phyloP scores from a whole-genome alignment of 2,329 filamentous ascomycete genomes.

The Fusarium hostae region DNA sequence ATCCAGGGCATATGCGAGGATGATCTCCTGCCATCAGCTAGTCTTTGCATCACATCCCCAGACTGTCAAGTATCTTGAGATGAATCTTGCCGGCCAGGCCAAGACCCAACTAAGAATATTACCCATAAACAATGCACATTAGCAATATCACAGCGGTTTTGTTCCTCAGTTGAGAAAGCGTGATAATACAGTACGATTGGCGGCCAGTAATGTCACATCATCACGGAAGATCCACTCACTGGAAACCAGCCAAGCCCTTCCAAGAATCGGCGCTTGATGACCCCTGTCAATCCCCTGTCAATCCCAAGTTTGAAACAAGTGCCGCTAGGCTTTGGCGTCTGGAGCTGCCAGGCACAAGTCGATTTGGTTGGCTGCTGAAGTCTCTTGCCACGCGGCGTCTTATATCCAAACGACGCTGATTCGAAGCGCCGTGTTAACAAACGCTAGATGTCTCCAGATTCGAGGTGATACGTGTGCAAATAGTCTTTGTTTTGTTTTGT shows the following conservation, averaged over 20 bases:
- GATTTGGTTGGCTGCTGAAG: constrained; percentile 33
- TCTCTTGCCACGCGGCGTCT: constrained; percentile 15
- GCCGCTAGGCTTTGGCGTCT: constrained; percentile 34
- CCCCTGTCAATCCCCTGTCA: constrained; percentile 32
- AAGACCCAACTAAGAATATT: neutral
- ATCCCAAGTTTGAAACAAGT: constrained; percentile 35
- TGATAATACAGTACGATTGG: constrained; percentile 23
- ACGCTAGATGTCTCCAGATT: constrained; percentile 13
- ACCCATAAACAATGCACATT: constrained; percentile 19
- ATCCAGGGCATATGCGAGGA: neutral
- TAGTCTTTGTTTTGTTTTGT: constrained; percentile 7
- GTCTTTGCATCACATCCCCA: constrained; percentile 21
- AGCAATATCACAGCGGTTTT: constrained; percentile 17
- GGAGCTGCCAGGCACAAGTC: constrained; percentile 26
- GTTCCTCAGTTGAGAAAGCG: constrained; percentile 12
- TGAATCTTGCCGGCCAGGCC: constrained; percentile 4
- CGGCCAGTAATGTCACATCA: constrained; percentile 32
- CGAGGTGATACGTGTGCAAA: constrained; percentile 6
- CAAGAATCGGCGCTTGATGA: constrained; percentile 33
- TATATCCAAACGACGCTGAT: constrained; percentile 20
- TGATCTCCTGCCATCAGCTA: constrained; percentile 9
- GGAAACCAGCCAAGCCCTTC: constrained; percentile 37
- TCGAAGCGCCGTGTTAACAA: constrained; percentile 27
- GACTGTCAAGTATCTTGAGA: constrained; percentile 2
- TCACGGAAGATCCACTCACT: constrained; percentile 30